These are phyloP conservation scores for Trichoderma atrobrunneum DNA, from an alignment of 2,329 filamentous ascomycete species.

Conservation along the genomic window DNA sequence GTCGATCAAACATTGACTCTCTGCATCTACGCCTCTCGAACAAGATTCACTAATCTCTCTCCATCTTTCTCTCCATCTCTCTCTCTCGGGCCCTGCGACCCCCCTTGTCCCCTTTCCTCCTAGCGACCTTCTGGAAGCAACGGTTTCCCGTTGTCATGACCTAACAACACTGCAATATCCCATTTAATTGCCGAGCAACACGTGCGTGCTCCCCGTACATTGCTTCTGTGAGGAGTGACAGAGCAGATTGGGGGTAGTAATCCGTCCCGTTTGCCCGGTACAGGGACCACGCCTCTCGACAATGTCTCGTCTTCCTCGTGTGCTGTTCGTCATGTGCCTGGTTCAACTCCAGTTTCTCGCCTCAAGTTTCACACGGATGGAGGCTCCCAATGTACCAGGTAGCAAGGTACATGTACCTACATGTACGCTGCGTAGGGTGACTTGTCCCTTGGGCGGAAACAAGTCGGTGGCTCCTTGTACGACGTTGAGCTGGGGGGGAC, in stretches of 20 bases:
- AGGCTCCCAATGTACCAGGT: background rate
- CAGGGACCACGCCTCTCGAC: background rate
- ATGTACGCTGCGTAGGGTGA: background rate
- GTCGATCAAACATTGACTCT: background rate
- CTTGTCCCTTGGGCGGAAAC: background rate
- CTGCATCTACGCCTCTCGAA: background rate
- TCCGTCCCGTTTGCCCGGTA: constrained; percentile 9
- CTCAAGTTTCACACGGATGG: constrained; percentile 8
- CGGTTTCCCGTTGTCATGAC: background rate
- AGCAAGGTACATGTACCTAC: background rate
- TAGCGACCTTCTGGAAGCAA: constrained; percentile 6
- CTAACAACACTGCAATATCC: constrained; percentile 11
- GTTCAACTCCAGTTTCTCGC: background rate
- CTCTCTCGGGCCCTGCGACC: background rate
- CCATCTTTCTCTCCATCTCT: background rate
- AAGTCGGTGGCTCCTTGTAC: background rate
- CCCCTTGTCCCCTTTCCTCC: too few relatives aligned
- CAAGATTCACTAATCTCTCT: background rate
- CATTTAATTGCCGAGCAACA: background rate
- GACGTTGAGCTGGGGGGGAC: background rate
- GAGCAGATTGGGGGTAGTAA: background rate
- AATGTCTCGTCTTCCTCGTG: background rate
- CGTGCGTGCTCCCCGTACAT: background rate
- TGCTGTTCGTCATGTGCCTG: constrained; percentile 2
- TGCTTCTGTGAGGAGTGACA: background rate